These are phyloP conservation scores for Bacterosira constricta DNA, from an alignment of 108 stramenopile genomes.

Conservation along the genomic window DNA sequence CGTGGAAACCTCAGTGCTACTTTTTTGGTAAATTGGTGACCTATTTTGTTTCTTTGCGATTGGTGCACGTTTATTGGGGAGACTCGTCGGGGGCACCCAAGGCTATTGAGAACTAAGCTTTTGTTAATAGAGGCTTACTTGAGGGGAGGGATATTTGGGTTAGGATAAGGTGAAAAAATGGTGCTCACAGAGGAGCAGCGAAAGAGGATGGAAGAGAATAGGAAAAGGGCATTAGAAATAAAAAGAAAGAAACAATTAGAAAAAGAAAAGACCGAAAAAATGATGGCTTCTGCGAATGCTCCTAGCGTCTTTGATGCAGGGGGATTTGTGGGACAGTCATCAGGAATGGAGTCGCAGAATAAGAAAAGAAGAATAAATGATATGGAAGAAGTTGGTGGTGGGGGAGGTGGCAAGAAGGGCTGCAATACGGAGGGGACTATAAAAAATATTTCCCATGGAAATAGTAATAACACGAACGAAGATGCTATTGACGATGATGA, in stretches of 20 bases:
- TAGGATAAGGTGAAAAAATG: constrained; percentile 22
- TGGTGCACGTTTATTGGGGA: constrained; percentile 78
- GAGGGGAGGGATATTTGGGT: neutral
- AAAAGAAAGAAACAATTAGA: constrained; percentile 50
- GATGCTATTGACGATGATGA: constrained; percentile 34
- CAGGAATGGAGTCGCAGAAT: neutral
- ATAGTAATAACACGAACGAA: neutral
- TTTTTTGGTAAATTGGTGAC: constrained; percentile 78
- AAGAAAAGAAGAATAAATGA: constrained; percentile 21
- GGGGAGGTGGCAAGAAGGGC: neutral
- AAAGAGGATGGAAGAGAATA: constrained; percentile 75
- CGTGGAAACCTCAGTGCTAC: constrained; percentile 46
- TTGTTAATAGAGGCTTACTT: neutral
- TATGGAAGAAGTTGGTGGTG: neutral
- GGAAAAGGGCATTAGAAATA: constrained; percentile 74
- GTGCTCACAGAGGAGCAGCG: constrained; percentile 74
- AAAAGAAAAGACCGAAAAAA: constrained; percentile 11
- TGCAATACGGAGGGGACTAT: neutral
- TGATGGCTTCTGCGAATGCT: neutral
- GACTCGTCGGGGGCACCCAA: constrained; percentile 35
- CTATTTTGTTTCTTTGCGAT: constrained; percentile 71
- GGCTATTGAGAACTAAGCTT: constrained; percentile 34
- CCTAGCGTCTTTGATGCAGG: constrained; percentile 1
- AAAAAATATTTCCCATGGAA: neutral
- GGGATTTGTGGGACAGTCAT: constrained; percentile 20